These are phyloP conservation scores for Rhazya stricta DNA, from an alignment of 257 asterid species.

Conservation along the genomic window DNA sequence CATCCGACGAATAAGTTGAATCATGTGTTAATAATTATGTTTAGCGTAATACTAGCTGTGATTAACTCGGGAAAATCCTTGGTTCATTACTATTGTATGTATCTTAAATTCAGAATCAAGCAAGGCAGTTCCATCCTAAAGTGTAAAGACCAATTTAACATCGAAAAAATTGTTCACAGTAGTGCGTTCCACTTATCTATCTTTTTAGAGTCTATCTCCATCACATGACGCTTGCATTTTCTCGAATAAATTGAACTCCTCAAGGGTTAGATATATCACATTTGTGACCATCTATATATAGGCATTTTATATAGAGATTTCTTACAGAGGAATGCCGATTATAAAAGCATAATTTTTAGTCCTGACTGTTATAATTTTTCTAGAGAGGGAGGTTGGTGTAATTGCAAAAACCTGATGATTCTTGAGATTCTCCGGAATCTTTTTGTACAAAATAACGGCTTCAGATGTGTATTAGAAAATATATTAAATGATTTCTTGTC, in stretches of 20 bases:
- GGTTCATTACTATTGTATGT: not conserved
- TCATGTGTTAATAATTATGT: constrained; percentile 13
- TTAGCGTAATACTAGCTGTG: not conserved
- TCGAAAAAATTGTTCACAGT: not conserved
- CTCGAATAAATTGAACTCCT: not conserved
- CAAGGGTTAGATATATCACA: too few species aligned
- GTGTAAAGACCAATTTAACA: not conserved
- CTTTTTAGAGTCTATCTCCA: not conserved
- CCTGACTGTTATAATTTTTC: too few species aligned
- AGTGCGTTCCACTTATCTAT: not conserved
- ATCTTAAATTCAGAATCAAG: not conserved
- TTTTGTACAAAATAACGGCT: too few species aligned
- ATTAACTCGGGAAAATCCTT: constrained; percentile 20
- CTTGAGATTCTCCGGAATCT: too few species aligned
- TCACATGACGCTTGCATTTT: not conserved
- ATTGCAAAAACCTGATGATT: too few species aligned
- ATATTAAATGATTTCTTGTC: too few species aligned
- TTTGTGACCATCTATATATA: too few species aligned
- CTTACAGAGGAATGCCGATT: too few species aligned
- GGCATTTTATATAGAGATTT: too few species aligned
- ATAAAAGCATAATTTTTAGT: too few species aligned
- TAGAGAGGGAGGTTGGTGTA: too few species aligned
- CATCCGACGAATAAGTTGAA: not conserved
- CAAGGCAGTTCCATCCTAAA: not conserved
- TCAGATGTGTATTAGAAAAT: too few species aligned